Evolutionary conservation across 139 green algal species (phyloP).

Genomic region (Astrephomene gubernaculifera): DNA sequence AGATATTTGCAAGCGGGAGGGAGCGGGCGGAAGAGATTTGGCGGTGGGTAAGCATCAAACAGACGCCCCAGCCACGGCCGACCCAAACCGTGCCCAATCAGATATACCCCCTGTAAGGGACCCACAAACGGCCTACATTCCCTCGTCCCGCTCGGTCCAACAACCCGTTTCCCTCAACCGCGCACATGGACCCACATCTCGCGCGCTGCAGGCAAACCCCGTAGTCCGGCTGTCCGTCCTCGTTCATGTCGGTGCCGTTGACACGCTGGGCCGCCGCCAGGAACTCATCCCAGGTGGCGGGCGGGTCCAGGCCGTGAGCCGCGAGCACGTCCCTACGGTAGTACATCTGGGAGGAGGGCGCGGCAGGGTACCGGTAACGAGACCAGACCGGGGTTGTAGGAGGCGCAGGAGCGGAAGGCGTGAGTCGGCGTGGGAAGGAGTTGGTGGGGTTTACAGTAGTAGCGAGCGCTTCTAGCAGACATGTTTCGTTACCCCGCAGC

Average conservation of each 20-base stretch:
- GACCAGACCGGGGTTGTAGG: too few species aligned
- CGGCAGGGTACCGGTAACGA: background rate
- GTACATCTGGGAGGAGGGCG: constrained; percentile 29
- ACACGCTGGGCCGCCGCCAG: background rate
- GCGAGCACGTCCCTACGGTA: constrained; percentile 36
- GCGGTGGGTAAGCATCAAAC: background rate
- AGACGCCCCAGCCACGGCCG: too few species aligned
- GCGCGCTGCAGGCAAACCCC: constrained; percentile 36
- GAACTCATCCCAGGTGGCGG: constrained; percentile 31
- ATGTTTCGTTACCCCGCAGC: too few species aligned
- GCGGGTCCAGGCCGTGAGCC: background rate
- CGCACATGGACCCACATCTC: constrained; percentile 34
- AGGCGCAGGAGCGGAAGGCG: too few species aligned
- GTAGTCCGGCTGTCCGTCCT: constrained; percentile 29
- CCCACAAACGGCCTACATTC: too few species aligned
- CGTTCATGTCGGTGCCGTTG: constrained; percentile 45
- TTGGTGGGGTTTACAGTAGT: too few species aligned
- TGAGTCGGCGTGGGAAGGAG: too few species aligned
- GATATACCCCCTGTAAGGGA: too few species aligned
- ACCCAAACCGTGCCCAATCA: too few species aligned
- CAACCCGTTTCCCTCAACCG: too few species aligned
- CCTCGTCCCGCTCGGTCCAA: too few species aligned
- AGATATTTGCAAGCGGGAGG: background rate
- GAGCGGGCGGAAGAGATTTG: background rate
- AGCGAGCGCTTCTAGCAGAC: too few species aligned